Conservation (phyloP, 768 basidiomycete species). For the Trametes maxima region DNA sequence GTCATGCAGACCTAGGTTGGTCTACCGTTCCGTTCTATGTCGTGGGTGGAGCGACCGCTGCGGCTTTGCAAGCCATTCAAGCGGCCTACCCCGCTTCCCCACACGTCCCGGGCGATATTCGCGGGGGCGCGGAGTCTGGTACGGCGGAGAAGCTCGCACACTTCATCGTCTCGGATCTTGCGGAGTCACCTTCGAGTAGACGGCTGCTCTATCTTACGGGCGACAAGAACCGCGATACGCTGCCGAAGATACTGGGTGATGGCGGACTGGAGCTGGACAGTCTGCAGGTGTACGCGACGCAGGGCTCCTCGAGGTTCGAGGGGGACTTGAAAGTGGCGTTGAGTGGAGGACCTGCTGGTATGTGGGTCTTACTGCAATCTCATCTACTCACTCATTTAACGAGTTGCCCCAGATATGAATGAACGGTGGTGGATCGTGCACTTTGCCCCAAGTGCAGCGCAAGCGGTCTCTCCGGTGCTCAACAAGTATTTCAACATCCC, state of each 20-base stretch:
- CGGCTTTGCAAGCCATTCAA: conserved; percentile 42
- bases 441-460: conserved; percentile 76
- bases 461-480: conserved; percentile 55
- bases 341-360: background rate
- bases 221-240: conserved; percentile 81
- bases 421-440: conserved; percentile 67
- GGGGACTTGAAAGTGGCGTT: conserved; percentile 37
- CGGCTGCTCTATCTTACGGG: conserved; percentile 77
- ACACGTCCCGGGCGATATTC: conserved; percentile 39
- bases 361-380: background rate
- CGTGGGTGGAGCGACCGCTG: conserved; percentile 69
- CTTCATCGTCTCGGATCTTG: conserved; percentile 54
- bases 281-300: conserved; percentile 74
- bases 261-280: conserved; percentile 48
- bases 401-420: background rate
- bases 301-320: conserved; percentile 54
- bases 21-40: conserved; percentile 69
- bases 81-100: conserved; percentile 31
- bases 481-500: conserved; percentile 47
- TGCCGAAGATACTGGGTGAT: conserved; percentile 51
- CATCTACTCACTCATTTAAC: background rate
- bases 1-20: conserved; percentile 55
- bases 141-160: conserved; percentile 66
- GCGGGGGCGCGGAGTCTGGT: conserved; percentile 56
- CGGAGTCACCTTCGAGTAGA: conserved; percentile 14